These are phyloP conservation scores for Fusarium torreyae DNA, from an alignment of 2,329 filamentous ascomycete genomes.

Conservation along the genomic window DNA sequence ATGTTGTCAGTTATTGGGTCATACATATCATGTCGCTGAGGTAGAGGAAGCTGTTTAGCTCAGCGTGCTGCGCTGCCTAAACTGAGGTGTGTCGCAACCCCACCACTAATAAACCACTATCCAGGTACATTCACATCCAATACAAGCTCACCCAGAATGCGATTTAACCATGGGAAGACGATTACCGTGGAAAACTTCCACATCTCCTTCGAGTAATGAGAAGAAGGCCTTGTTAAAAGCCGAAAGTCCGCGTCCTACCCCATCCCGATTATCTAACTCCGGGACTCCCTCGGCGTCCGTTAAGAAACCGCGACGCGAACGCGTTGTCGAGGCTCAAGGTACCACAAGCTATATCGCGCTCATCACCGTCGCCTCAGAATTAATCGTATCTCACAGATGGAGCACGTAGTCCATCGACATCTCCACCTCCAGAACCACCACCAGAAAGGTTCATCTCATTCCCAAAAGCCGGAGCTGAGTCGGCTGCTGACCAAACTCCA, in stretches of 20 bases:
- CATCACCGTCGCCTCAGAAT: not conserved
- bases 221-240: constrained; percentile 23
- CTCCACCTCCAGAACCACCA: constrained; percentile 66
- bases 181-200: constrained; percentile 65
- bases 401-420: constrained; percentile 63
- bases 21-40: too few relatives aligned
- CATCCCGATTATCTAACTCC: constrained; percentile 17
- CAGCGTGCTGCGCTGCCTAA: constrained; percentile 19
- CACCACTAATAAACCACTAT: constrained; percentile 25
- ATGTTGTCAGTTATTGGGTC: not conserved
- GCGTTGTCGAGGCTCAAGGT: constrained; percentile 48
- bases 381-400: constrained; percentile 34
- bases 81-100: not conserved
- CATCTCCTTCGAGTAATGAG: constrained; percentile 16
- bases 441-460: constrained; percentile 58
- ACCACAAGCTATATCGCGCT: constrained; percentile 6
- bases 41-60: constrained; percentile 1
- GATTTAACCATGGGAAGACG: constrained; percentile 63
- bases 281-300: constrained; percentile 17
- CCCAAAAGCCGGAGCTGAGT: not conserved
- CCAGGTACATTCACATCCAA: constrained; percentile 1
- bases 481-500: constrained; percentile 46
- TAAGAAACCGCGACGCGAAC: constrained; percentile 42
- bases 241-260: constrained; percentile 17
- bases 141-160: constrained; percentile 18